These are phyloP conservation scores for Boletus coffeatus DNA, from an alignment of 1,284 basidiomycete genomes.

Conservation along the genomic window DNA sequence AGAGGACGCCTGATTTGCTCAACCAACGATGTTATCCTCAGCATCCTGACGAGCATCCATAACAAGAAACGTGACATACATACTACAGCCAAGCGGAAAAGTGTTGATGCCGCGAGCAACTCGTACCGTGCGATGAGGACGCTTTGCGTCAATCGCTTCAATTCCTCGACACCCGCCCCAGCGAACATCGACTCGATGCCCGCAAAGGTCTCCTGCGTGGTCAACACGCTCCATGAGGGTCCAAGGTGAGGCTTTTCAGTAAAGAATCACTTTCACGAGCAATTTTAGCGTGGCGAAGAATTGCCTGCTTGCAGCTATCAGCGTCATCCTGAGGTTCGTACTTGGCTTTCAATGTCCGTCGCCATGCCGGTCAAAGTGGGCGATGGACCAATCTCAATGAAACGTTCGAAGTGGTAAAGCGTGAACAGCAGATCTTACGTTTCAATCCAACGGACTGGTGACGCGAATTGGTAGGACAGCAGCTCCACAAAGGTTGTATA, in stretches of 20 bases:
- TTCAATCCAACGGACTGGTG: constrained; percentile 98
- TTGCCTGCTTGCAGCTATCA: constrained; percentile 71
- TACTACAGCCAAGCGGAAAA: too few relatives aligned
- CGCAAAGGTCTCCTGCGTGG: constrained; percentile 48
- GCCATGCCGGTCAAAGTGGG: constrained; percentile 98
- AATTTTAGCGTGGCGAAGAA: constrained; percentile 94
- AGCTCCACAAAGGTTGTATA: constrained; percentile 96
- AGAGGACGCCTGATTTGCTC: background rate
- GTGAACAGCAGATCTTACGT: constrained; percentile 95
- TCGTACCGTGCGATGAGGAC: constrained; percentile 45
- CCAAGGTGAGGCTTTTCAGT: too few relatives aligned
- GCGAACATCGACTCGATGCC: constrained; percentile 37
- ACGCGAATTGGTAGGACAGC: constrained; percentile 94
- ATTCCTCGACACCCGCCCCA: constrained; percentile 11
- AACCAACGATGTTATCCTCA: background rate
- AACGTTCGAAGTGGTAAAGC: constrained; percentile 86
- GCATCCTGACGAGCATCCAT: too few relatives aligned
- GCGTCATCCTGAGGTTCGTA: constrained; percentile 92
- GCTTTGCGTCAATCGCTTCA: constrained; percentile 25
- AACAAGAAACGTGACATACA: too few relatives aligned
- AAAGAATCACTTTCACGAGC: constrained; percentile 58
- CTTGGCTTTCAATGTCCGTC: constrained; percentile 91
- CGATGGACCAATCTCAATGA: constrained; percentile 95
- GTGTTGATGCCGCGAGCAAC: too few relatives aligned
- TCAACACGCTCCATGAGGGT: constrained; percentile 36